These are phyloP conservation scores for Knoxia roxburghii DNA, from an alignment of 257 asterid genomes.

Conservation along the genomic window DNA sequence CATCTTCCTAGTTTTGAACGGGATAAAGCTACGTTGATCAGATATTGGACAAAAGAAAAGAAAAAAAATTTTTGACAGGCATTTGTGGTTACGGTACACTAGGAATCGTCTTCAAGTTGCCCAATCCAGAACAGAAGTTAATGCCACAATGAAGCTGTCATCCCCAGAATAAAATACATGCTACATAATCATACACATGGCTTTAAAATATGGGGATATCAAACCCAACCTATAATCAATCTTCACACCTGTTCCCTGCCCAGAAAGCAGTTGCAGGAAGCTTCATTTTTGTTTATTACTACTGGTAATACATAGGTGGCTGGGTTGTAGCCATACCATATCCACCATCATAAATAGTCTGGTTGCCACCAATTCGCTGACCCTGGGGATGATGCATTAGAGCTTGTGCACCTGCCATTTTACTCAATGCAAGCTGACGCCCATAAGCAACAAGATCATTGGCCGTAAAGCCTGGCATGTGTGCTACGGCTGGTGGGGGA, in stretches of 20 bases:
- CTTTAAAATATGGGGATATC: not conserved
- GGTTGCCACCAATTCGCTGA: constrained; percentile 56
- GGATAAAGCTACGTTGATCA: too few species aligned
- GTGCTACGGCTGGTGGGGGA: constrained; percentile 61
- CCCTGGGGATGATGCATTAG: constrained; percentile 61
- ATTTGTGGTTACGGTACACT: not conserved
- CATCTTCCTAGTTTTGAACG: too few species aligned
- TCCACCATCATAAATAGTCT: constrained; percentile 49
- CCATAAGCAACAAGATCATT: constrained; percentile 59
- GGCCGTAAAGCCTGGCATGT: constrained; percentile 47
- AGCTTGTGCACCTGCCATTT: constrained; percentile 54
- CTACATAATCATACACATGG: constrained; percentile 22
- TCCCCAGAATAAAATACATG: constrained; percentile 23
- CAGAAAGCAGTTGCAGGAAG: not conserved
- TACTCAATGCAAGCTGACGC: constrained; percentile 54
- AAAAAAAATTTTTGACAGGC: not conserved
- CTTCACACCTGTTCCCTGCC: not conserved
- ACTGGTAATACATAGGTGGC: constrained; percentile 57
- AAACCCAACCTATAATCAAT: not conserved
- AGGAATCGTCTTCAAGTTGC: not conserved
- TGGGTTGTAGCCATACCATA: constrained; percentile 41
- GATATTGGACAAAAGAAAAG: too few species aligned
- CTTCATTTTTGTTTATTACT: constrained; percentile 6
- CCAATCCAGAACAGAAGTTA: not conserved
- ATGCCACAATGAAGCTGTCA: constrained; percentile 1